A percentile compares a stretch with the other conserved stretches of the same genome.
These are phyloP conservation scores for Fusarium papillatum DNA, from an alignment of 2,329 filamentous ascomycete species.

Conservation along the genomic window DNA sequence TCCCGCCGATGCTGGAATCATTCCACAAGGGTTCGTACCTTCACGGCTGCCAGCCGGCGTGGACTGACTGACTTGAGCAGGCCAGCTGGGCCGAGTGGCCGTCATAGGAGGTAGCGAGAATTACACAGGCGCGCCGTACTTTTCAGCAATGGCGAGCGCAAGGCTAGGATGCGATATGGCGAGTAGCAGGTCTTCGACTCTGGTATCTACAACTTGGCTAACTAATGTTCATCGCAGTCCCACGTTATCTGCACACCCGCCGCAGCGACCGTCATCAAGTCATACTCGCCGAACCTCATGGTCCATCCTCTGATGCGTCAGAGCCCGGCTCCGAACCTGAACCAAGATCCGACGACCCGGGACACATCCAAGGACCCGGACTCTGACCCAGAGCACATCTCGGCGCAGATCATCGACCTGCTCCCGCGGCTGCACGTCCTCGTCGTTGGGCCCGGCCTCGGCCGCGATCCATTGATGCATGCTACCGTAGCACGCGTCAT, in stretches of 20 bases:
- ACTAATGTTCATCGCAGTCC: conserved; percentile 64
- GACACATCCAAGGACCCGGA: conserved; percentile 51
- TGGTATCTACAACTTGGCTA: neutral
- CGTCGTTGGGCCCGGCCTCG: conserved; percentile 92
- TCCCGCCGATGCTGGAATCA: conserved; percentile 94
- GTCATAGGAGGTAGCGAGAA: conserved; percentile 97
- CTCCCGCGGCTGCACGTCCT: conserved; percentile 90
- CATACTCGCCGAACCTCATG: conserved; percentile 98
- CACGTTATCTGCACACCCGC: conserved; percentile 96
- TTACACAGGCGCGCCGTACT: conserved; percentile 98
- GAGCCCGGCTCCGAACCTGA: conserved; percentile 56
- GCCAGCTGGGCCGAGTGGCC: conserved; percentile 90
- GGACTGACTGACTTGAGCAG: conserved; percentile 60
- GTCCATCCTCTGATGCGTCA: conserved; percentile 97
- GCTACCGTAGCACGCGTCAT: conserved; percentile 86
- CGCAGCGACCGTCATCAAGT: conserved; percentile 92
- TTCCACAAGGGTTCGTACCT: conserved; percentile 88
- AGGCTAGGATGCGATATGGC: conserved; percentile 93
- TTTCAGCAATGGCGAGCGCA: conserved; percentile 97
- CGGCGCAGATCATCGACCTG: conserved; percentile 80
- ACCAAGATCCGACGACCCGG: conserved; percentile 58
- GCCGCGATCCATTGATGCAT: conserved; percentile 91
- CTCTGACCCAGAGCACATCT: conserved; percentile 71
- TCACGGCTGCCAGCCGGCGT: neutral
- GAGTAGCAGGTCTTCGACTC: conserved; percentile 39